A percentile compares a stretch with the other conserved stretches of the same genome.
Conservation (phyloP, 2,329 filamentous ascomycete genomes). For the Dothideomycetidae sp. region DNA sequence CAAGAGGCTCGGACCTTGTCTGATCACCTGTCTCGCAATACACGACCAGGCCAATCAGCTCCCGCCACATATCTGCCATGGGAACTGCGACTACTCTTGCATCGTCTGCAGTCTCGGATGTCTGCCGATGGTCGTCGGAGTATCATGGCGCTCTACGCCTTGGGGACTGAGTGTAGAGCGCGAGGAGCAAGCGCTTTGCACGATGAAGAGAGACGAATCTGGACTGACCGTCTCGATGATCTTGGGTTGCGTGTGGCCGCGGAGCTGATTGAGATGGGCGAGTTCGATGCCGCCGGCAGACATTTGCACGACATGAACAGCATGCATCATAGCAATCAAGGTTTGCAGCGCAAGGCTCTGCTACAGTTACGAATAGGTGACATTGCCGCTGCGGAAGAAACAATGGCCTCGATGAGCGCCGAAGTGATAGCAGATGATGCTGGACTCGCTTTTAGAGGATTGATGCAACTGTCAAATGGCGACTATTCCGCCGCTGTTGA, state of each 20-base stretch:
- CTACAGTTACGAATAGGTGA: conserved; percentile 71
- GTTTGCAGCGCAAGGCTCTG: conserved; percentile 39
- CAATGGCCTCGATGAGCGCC: not conserved
- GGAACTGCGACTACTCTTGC: conserved; percentile 68
- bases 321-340: conserved; percentile 11
- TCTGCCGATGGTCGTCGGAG: conserved; percentile 73
- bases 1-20: conserved; percentile 50
- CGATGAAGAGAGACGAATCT: conserved; percentile 45
- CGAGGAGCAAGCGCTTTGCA: conserved; percentile 19
- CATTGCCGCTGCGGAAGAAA: conserved; percentile 28
- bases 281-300: conserved; percentile 61
- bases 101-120: conserved; percentile 71
- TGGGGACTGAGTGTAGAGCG: conserved; percentile 34
- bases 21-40: conserved; percentile 35
- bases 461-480: conserved; percentile 67
- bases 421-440: conserved; percentile 25
- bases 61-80: conserved; percentile 63
- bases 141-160: conserved; percentile 81
- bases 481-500: conserved; percentile 50
- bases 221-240: conserved; percentile 59
- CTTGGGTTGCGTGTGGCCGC: conserved; percentile 52
- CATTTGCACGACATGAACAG: conserved; percentile 49
- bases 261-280: conserved; percentile 72
- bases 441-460: conserved; percentile 40
- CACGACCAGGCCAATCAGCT: conserved; percentile 37